Evolutionary conservation across 2,329 filamentous ascomycete species (phyloP).

Genomic region (Rutstroemia sp.): DNA sequence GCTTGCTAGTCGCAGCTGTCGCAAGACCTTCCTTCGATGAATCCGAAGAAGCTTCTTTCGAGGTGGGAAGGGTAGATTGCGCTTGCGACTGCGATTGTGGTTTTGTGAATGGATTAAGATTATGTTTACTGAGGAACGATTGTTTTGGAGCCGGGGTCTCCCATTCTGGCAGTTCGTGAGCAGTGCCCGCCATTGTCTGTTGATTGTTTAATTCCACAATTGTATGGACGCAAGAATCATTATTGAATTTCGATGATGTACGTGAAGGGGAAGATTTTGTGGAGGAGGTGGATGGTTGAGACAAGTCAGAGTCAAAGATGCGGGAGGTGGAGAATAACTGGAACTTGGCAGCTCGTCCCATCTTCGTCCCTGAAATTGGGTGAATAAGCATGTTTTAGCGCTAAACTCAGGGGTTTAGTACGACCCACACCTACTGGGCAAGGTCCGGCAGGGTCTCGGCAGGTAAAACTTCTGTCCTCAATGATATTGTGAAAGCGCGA

Average conservation of each 20-base stretch:
- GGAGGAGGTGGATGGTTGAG: neutral
- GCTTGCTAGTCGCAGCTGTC: neutral
- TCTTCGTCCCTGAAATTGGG: neutral
- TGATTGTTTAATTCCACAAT: neutral
- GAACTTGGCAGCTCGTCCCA: neutral
- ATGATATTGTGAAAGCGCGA: neutral
- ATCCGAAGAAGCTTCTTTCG: slow-evolving; percentile 3
- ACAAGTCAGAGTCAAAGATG: neutral
- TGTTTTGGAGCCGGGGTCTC: slow-evolving; percentile 14
- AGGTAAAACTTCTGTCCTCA: neutral
- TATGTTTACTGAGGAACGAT: slow-evolving; percentile 13
- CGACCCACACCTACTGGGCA: neutral
- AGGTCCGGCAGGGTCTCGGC: neutral
- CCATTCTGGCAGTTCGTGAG: slow-evolving; percentile 22
- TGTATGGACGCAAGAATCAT: neutral
- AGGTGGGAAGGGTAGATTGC: neutral
- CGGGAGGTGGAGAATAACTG: neutral
- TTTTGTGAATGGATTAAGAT: slow-evolving; percentile 10
- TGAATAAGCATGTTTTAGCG: neutral
- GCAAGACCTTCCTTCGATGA: neutral
- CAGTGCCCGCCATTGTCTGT: slow-evolving; percentile 11
- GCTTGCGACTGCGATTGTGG: neutral
- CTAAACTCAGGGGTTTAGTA: neutral
- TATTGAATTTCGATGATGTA: neutral
- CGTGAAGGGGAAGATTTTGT: neutral